These are phyloP conservation scores for Malassezia slooffiae DNA, from an alignment of 1,284 basidiomycete genomes.

Conservation along the genomic window DNA sequence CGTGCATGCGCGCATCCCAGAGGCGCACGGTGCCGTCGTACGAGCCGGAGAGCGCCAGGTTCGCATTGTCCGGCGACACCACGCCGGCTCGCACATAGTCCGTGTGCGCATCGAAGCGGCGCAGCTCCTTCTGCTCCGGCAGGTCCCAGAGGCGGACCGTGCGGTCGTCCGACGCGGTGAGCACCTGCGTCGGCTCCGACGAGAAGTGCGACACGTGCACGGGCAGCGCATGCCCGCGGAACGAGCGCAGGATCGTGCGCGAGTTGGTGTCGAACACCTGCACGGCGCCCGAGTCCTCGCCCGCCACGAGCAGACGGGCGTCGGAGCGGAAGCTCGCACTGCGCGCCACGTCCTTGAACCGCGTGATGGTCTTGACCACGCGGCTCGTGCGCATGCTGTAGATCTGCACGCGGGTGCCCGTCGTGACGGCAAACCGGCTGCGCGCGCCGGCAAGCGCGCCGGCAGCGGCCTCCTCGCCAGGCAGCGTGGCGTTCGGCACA, in stretches of 20 bases:
- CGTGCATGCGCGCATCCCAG: conserved; percentile 62
- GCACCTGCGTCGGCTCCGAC: conserved; percentile 64
- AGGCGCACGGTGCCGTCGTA: conserved; percentile 86
- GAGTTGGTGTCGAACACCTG: conserved; percentile 95
- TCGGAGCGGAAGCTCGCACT: conserved; percentile 58
- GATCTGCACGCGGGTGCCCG: conserved; percentile 84
- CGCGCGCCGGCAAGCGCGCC: conserved; percentile 19
- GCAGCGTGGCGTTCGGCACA: conserved; percentile 22
- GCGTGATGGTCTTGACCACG: conserved; percentile 84
- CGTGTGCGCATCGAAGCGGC: conserved; percentile 70
- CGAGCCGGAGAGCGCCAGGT: conserved; percentile 78
- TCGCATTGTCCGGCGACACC: conserved; percentile 69
- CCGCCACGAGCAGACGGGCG: conserved; percentile 87
- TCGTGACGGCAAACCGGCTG: conserved; percentile 77
- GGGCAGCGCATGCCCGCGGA: conserved; percentile 78
- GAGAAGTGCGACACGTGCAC: conserved; percentile 85
- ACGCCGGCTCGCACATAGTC: conserved; percentile 92
- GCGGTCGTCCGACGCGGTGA: conserved; percentile 92
- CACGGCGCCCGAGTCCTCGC: conserved; percentile 82
- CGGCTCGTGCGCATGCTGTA: conserved; percentile 91
- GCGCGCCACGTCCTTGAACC: conserved; percentile 91
- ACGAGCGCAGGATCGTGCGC: conserved; percentile 79
- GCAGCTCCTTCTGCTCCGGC: conserved; percentile 69
- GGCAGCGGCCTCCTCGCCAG: conserved; percentile 18
- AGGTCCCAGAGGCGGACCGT: conserved; percentile 92